Evolutionary conservation across 2,329 filamentous ascomycete species (phyloP), one percentile per base, ranked within the genome.

Genomic region (Trichoderma semiorbis): DNA sequence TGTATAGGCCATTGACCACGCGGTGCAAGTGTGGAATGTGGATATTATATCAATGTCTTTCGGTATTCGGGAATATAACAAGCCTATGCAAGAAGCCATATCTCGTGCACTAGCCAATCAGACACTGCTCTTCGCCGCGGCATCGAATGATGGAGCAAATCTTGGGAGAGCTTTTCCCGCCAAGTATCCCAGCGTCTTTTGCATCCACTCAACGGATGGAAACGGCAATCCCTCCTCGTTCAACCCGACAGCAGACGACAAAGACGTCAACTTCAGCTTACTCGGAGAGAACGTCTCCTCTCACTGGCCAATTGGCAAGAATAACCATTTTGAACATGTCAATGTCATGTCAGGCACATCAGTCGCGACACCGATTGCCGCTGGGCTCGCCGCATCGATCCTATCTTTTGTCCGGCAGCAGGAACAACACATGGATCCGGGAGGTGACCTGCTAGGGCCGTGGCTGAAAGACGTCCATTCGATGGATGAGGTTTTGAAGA

Each of bases 11-110:
- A 67, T 67, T 5, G 39, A 67, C 4, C 16, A 67, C 16, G 64
- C 64, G 4, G 64, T 67, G 2, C 5, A 18, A 1, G 50, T 43
- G 8, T 67, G 64, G 64, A 58, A 67, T 6, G 64, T 67, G 11
- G 64, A 67, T 12, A n/a, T 67, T 6, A 67, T 67, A 39, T 67
- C 64, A 21, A 67, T 58, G 64, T 67, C 64, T 1, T 67, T 67
- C 4, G 64, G 64, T 0, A 58, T 67, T 30, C 64, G 50, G 1
- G 50, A 58, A 43, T 58, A 67, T 3, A 30, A 43, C 5, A 34
- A 58, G 30, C 50, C 64, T 16, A 30, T 67, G 64, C 30, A 24
- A 7, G 7, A 7, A 1, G 64, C 64, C 8, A 32, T 67, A 67
- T 58, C 50, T 4, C 24, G 24, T 18, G 64, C 64, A 58, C 11